A percentile compares a stretch with the other conserved stretches of the same genome.
These are phyloP conservation scores for Leishmania amazonensis DNA, from an alignment of 208 protist genomes.

Conservation along the genomic window DNA sequence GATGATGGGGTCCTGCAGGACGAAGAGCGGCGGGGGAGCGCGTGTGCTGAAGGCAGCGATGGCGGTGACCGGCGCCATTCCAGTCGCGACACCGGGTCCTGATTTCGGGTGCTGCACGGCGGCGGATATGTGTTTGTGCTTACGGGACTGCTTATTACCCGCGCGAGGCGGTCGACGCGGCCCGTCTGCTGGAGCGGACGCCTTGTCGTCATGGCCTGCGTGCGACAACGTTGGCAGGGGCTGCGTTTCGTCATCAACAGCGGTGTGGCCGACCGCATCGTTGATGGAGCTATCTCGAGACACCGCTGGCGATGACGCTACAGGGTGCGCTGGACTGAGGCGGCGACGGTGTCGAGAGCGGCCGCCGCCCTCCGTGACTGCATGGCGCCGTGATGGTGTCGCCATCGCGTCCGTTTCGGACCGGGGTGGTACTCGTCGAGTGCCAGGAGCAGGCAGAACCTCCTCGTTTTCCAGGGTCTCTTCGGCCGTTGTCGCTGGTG, in stretches of 20 bases:
- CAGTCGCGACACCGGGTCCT: not conserved
- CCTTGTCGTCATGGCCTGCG: not conserved
- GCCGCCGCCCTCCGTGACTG: not conserved
- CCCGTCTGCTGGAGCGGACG: not conserved
- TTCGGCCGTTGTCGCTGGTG: not conserved
- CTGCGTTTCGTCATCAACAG: not conserved
- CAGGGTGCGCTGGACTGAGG: slow-evolving; percentile 4
- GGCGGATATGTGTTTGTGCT: not conserved
- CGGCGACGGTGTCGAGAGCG: slow-evolving; percentile 3
- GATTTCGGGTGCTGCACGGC: not conserved
- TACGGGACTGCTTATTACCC: not conserved
- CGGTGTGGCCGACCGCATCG: not conserved
- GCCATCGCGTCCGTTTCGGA: not conserved
- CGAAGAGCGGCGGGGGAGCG: not conserved
- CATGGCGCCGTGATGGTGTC: not conserved
- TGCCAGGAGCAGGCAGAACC: not conserved
- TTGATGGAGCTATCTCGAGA: slow-evolving; percentile 1
- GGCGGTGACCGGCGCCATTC: not conserved
- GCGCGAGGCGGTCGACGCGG: not conserved
- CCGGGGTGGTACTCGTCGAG: not conserved
- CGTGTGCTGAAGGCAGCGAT: not conserved
- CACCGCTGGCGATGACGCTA: slow-evolving; percentile 4
- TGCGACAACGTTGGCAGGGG: not conserved
- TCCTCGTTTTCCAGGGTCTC: not conserved
- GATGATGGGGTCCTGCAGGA: not conserved